Evolutionary conservation across 306 rosid genomes (phyloP), one percentile per base, ranked within the genome.

Genomic region (Luffa acutangula): DNA sequence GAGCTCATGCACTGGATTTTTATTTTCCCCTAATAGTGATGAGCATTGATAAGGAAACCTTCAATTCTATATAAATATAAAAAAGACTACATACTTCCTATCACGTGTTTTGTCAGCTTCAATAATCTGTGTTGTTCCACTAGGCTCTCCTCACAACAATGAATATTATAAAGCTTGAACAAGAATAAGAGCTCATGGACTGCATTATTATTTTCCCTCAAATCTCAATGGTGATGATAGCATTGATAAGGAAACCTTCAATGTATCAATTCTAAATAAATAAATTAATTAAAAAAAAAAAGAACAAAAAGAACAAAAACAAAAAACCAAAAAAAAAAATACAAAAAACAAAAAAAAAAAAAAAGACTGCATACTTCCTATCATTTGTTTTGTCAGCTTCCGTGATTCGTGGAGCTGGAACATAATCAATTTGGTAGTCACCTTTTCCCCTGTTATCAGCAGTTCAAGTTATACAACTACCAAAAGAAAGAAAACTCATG

Each of bases 301-400:
- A n/a, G n/a, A n/a, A n/a, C n/a, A n/a, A n/a, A n/a, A 25, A 25
- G 1, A 25, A 25, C 31, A 25, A 25, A 25, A 25, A 25, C 31
- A 25, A 25, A 25, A 25, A 25, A n/a, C n/a, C 31, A 25, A 25
- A 25, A 25, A 25, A 25, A 25, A 25, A 25, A 25, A 25, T 0
- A 25, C 31, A 25, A 25, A 25, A 25, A 25, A 25, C 31, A 25
- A 25, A 25, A 25, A 1, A 52, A 52, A 64, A 46, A 79, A 42
- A 36, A 36, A 17, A 14, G 34, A 79, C 39, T 76, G 52, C 91
- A 53, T 90, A 95, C 97, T 83, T 91, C 88, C 46, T 83, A 80
- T 95, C 97, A 76, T 91, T 93, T 51, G 70, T 87, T 87, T 90
- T 88, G 93, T 95, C 99, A 62, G 99, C 98, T 86, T 91, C 99